Conservation (phyloP, 2,329 filamentous ascomycete species). For the Ceratocystis albifundus region DNA sequence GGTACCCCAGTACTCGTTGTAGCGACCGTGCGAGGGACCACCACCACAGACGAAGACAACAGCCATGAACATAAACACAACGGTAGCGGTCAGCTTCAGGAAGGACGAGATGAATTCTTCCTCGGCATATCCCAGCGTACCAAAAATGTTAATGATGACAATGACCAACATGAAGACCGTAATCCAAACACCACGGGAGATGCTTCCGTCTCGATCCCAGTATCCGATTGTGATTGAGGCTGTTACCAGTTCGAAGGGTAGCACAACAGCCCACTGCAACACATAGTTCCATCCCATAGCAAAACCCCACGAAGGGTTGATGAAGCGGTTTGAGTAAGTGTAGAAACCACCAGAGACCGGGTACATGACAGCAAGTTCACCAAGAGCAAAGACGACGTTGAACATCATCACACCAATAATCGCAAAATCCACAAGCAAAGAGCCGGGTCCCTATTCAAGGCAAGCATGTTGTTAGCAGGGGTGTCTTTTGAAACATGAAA, state of each 20-base stretch:
- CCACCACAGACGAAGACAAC: constrained; percentile 48
- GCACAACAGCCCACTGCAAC: constrained; percentile 41
- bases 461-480: constrained; percentile 17
- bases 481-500: neutral
- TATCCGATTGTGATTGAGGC: constrained; percentile 41
- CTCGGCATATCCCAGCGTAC: constrained; percentile 42
- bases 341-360: constrained; percentile 54
- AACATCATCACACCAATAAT: constrained; percentile 52
- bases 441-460: constrained; percentile 31
- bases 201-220: constrained; percentile 35
- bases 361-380: constrained; percentile 50
- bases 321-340: constrained; percentile 49
- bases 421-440: constrained; percentile 40
- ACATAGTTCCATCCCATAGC: constrained; percentile 44
- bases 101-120: constrained; percentile 46
- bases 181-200: constrained; percentile 42
- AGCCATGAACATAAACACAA: constrained; percentile 52
- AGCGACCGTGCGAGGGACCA: constrained; percentile 37
- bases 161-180: constrained; percentile 41
- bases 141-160: constrained; percentile 43
- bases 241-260: constrained; percentile 42
- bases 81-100: constrained; percentile 46
- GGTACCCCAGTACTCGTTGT: constrained; percentile 36
- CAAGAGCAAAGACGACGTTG: constrained; percentile 49
- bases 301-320: constrained; percentile 50